Base-by-base conservation (phyloP, 495 filamentous ascomycete species). In the Cudoniella acicularis region DNA sequence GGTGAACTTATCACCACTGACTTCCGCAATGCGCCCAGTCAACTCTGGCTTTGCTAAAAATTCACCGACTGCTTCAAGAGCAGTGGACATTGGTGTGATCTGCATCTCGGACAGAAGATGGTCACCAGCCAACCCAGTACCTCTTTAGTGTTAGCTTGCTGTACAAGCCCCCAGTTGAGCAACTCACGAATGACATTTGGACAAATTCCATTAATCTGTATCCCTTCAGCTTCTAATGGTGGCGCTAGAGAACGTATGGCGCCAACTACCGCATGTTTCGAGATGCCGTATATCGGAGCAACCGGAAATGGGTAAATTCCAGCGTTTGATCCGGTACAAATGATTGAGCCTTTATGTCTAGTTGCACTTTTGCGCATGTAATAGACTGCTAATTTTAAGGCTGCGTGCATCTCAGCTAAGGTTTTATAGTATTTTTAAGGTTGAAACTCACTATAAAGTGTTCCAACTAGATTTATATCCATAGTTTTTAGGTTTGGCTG, bases 241-340 rank as follows among this genome's bases (percentile, higher is more conserved):
- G 57, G 54, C 4, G 72, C 75, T 1, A 78, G 67, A 0, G 79
- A 80, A 18, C 81, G 70, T 2, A 83, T 81, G 0, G 83, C 69
- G 2, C 75, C 76, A 17, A 83, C 66, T 1, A 85, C 69, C 16
- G 71, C 82, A 30, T 73, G 68, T 60, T 85, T 85, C 20, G 77
- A 73, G 11, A 74, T 70, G 1, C 77, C 73, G 54, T 85, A 85
- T 1, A 83, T 53, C 2, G 82, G 82, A 3, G 79, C 77, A n/a
- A 77, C 72, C 1, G 80, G 77, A 56, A 84, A 80, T 0, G 79
- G 73, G 50, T 84, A 83, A 8, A 83, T 47, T 0, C 81, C 81
- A 4, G 78, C 80, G 66, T 82, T 83, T 2, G 79, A 82, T 0
- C 80, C 75, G 1, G 80, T 83, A 69, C 81, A 84, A 43, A 83